A percentile compares a stretch with the other conserved stretches of the same genome.
Conservation (phyloP, 176 grass and related monocot species). For the Chrysopogon serrulatus region DNA sequence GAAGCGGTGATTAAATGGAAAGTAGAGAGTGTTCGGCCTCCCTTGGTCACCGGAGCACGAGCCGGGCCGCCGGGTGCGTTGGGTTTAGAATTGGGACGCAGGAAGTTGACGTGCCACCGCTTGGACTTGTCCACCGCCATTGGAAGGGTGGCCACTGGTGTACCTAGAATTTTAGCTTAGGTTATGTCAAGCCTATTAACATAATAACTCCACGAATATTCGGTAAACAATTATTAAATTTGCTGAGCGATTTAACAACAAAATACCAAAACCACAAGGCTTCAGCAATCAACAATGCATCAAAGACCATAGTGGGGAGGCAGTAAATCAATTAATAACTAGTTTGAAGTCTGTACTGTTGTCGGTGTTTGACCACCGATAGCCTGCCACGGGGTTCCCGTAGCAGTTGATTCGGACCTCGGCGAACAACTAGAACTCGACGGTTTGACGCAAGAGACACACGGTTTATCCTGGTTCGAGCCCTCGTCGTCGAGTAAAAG, state of each 20-base stretch:
- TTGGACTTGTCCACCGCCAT: slow-evolving; percentile 63
- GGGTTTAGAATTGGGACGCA: too few relatives aligned
- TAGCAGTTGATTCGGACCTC: too few relatives aligned
- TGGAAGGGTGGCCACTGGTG: background rate
- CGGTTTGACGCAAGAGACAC: too few relatives aligned
- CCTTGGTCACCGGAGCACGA: too few relatives aligned
- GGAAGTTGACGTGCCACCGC: background rate
- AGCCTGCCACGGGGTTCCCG: too few relatives aligned
- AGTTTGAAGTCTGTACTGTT: background rate
- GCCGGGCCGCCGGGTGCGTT: too few relatives aligned
- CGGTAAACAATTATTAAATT: background rate
- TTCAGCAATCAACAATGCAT: background rate
- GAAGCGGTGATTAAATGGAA: too few relatives aligned
- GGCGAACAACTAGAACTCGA: too few relatives aligned
- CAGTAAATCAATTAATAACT: background rate
- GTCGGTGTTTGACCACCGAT: too few relatives aligned
- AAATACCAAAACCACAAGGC: background rate
- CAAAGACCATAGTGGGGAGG: background rate
- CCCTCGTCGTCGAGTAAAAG: too few relatives aligned
- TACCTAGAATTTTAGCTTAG: background rate
- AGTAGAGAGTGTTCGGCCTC: too few relatives aligned
- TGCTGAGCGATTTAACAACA: background rate
- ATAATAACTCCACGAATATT: background rate
- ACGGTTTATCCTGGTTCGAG: too few relatives aligned
- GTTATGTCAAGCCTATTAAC: background rate